A percentile compares a stretch with the other conserved stretches of the same genome.
These are phyloP conservation scores for Boletus semigastroideus DNA, from an alignment of 1,284 basidiomycete species.

Conservation along the genomic window DNA sequence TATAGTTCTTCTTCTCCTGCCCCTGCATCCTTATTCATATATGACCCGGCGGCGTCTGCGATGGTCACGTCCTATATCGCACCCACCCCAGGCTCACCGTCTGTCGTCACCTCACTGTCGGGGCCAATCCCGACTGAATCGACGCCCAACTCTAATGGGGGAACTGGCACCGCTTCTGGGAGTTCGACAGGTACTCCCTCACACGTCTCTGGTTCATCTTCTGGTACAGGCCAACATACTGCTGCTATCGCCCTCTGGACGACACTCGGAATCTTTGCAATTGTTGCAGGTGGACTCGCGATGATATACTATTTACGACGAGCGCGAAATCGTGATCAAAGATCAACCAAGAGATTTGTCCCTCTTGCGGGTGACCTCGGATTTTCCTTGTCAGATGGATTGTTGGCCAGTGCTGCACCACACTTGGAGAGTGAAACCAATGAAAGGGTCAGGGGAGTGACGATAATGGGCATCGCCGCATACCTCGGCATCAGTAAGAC, in stretches of 20 bases:
- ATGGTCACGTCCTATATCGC: slow-evolving; percentile 34
- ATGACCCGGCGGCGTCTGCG: slow-evolving; percentile 41
- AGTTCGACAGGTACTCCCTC: slow-evolving; percentile 10
- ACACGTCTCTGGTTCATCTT: slow-evolving; percentile 9
- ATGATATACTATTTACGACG: slow-evolving; percentile 43
- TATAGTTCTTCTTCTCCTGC: slow-evolving; percentile 48
- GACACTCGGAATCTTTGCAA: slow-evolving; percentile 52
- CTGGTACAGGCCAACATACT: slow-evolving; percentile 24
- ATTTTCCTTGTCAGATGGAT: slow-evolving; percentile 16
- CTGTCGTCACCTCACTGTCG: slow-evolving; percentile 29
- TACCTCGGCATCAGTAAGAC: slow-evolving; percentile 23
- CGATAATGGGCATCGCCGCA: slow-evolving; percentile 20
- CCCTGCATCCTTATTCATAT: slow-evolving; percentile 52
- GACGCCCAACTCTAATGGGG: slow-evolving; percentile 14
- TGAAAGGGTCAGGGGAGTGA: neutral
- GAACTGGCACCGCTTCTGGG: slow-evolving; percentile 4
- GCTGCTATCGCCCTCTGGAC: slow-evolving; percentile 58
- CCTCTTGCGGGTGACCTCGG: slow-evolving; percentile 22
- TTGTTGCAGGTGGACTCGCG: slow-evolving; percentile 43
- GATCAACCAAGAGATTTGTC: slow-evolving; percentile 15
- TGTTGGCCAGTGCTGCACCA: slow-evolving; percentile 3
- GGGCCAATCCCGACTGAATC: slow-evolving; percentile 24
- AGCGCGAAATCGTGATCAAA: slow-evolving; percentile 10
- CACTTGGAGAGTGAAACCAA: slow-evolving; percentile 2
- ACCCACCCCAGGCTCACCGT: slow-evolving; percentile 25